Base-by-base conservation (phyloP, 177 flowering plant species). In the Telopea speciosissima region DNA sequence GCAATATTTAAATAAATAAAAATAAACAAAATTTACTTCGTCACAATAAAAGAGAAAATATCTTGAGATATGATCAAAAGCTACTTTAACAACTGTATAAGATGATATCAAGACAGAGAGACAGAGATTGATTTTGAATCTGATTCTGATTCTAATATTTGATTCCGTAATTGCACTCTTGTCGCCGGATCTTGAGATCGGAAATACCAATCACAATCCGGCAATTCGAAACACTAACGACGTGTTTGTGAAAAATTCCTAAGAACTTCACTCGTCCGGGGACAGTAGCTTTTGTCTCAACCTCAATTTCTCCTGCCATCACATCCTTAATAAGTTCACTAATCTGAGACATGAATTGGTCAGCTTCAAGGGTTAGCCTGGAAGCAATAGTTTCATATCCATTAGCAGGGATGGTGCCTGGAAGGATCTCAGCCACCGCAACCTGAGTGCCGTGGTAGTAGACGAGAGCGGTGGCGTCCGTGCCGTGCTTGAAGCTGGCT, bases 251-350 rank as follows among this genome's bases (percentile, higher is more conserved):
- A 61, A 86, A 52, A 5, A 86, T 24, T 64, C 85, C 79, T 49
- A 84, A 25, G 62, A 87, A 68, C 12, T 63, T 71, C 10, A 85
- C 81, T 63, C 76, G 76, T 1, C 90, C 90, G 0, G 88, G 84
- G 28, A 87, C 66, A 65, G 72, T 77, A 9, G 82, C 73, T 2
- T 14, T 45, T 5, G 82, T 70, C 11, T 80, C 77, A 56, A 87
- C 3, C 10, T 49, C 76, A 7, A 85, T 3, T 40, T 84, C 75
- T 0, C 90, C 87, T 21, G 33, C 79, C 25, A 80, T 0, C 0
- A 79, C 77, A 68, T 87, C 88, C 0, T 63, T 45, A 23, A 84
- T 58, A 24, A 87, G 62, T 17, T 19, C 13, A 4, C 8, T 19
- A 36, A 79, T 0, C 26, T 76, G 58, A 19, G 66, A 24, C 1